Evolutionary conservation across 768 basidiomycete genomes (phyloP), one percentile per base, ranked within the genome.

Genomic region (Aureoboletus auriporus): DNA sequence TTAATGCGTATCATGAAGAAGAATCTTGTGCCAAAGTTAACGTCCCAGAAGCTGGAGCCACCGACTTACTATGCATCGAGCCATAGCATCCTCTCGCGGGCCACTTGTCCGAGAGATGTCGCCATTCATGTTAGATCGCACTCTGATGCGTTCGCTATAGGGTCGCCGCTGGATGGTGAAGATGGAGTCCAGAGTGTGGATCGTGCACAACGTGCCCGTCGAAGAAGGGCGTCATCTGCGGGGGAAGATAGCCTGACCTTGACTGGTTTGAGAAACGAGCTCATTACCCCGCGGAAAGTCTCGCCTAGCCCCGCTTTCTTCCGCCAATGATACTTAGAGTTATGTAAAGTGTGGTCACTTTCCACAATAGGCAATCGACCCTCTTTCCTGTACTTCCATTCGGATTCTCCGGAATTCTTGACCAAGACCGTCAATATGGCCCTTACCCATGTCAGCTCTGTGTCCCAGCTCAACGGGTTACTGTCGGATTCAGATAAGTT

Each of bases 1-100:
- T 63, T 92, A 34, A 77, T 90, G 67, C 83, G 88, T 17, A 72
- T 88, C 37, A 69, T 91, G 61, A 82, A 75, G 66, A 91, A 91
- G 69, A 79, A 74, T 46, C 70, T 89, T 29, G 71, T 76, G 0
- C 66, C 80, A n/a, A 91, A 85, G 59, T 61, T 90, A 16, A 65
- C 75, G 1, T 79, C 88, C 1, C 80, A 80, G 58, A 83, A 78
- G 61, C 51, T 84, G 51, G 74, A 79, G 52, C 75, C 77, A 1
- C 75, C 78, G 2, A 47, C 47, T 17, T 43, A 60, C 47, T 43
- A 14, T 11, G 11, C 49, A 6, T 30, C 51, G 43, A 53, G 27
- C 14, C 51, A 27, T 9, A 11, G 14, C 28, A n/a, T 42, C n/a
- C 10, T 31, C 29, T 37, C 51, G 20, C 60, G 27, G 30, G 20